A percentile compares a stretch with the other conserved stretches of the same genome.
Conservation (phyloP, 1,284 basidiomycete genomes). For the Singerocomus rubriflavus region DNA sequence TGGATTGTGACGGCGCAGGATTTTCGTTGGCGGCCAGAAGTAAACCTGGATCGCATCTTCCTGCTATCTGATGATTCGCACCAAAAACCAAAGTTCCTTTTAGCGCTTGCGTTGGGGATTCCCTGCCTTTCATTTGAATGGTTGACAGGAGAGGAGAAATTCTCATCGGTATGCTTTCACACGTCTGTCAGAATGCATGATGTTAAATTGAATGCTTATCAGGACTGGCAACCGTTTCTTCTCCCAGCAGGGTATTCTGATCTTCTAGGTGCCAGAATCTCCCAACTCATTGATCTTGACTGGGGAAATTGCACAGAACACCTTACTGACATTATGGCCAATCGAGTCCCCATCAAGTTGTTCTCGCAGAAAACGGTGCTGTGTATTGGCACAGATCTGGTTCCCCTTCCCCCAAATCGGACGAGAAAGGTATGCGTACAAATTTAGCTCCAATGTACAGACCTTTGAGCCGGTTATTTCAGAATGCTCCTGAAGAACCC, state of each 20-base stretch:
- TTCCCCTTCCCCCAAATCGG: slow-evolving; percentile 43
- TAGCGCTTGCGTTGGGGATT: slow-evolving; percentile 81
- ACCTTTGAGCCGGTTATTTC: slow-evolving; percentile 1
- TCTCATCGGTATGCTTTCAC: slow-evolving; percentile 26
- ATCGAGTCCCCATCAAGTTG: slow-evolving; percentile 52
- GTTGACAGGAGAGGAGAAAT: slow-evolving; percentile 41
- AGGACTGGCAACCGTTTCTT: slow-evolving; percentile 64
- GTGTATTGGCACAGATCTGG: slow-evolving; percentile 52
- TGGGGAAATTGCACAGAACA: slow-evolving; percentile 63
- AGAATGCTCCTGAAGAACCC: slow-evolving; percentile 29
- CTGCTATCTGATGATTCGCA: slow-evolving; percentile 62
- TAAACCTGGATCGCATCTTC: slow-evolving; percentile 57
- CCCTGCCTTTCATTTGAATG: slow-evolving; percentile 74
- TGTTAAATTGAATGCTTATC: slow-evolving; percentile 10
- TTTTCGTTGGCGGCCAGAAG: slow-evolving; percentile 42
- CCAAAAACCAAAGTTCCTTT: slow-evolving; percentile 75
- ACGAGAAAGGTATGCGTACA: slow-evolving; percentile 34
- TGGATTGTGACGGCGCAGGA: slow-evolving; percentile 52
- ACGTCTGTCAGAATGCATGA: not conserved
- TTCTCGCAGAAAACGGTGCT: slow-evolving; percentile 53
- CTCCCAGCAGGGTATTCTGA: slow-evolving; percentile 68
- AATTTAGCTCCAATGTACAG: not conserved
- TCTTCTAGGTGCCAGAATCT: slow-evolving; percentile 47
- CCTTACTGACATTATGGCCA: slow-evolving; percentile 53
- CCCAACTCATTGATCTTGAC: slow-evolving; percentile 68